Evolutionary conservation across 257 asterid genomes (phyloP).

Genomic region (Petrea volubilis): DNA sequence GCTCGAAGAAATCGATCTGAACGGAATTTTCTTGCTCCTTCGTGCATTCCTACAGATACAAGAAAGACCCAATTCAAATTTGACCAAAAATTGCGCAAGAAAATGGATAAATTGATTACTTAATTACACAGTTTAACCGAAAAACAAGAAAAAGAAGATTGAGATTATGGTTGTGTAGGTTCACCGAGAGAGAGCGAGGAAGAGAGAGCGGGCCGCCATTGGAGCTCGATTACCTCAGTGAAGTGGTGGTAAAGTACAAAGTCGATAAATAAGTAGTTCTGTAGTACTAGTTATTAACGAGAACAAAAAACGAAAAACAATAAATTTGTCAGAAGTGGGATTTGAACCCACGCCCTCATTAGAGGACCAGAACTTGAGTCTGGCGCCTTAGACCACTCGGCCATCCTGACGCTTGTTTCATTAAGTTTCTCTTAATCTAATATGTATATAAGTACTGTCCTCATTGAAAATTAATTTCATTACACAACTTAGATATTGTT

Average conservation of each 20-base stretch:
- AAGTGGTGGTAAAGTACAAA: too few species aligned
- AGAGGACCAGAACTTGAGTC: constrained; percentile 96
- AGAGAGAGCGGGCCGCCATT: constrained; percentile 77
- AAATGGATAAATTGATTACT: not conserved
- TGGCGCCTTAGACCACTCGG: constrained; percentile 99
- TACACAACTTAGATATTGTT: too few species aligned
- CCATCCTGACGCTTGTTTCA: constrained; percentile 70
- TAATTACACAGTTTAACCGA: not conserved
- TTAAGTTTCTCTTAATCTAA: too few species aligned
- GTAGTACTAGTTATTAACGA: too few species aligned
- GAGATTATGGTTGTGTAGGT: not conserved
- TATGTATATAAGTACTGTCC: too few species aligned
- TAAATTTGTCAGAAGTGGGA: constrained; percentile 56
- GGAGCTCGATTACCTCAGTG: constrained; percentile 17
- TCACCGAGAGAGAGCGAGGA: constrained; percentile 60
- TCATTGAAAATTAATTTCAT: too few species aligned
- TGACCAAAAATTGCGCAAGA: not conserved
- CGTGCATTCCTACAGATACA: constrained; percentile 35
- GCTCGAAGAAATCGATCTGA: constrained; percentile 58
- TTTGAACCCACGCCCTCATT: constrained; percentile 89
- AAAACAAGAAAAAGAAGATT: not conserved
- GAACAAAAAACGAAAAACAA: too few species aligned
- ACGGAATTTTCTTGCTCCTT: constrained; percentile 28
- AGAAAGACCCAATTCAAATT: not conserved
- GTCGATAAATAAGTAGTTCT: too few species aligned